Percentiles rank a stretch among this genome's conserved stretches.
phyloP scores from a whole-genome alignment of 768 basidiomycete species.

The Tricholoma furcatifolium region DNA sequence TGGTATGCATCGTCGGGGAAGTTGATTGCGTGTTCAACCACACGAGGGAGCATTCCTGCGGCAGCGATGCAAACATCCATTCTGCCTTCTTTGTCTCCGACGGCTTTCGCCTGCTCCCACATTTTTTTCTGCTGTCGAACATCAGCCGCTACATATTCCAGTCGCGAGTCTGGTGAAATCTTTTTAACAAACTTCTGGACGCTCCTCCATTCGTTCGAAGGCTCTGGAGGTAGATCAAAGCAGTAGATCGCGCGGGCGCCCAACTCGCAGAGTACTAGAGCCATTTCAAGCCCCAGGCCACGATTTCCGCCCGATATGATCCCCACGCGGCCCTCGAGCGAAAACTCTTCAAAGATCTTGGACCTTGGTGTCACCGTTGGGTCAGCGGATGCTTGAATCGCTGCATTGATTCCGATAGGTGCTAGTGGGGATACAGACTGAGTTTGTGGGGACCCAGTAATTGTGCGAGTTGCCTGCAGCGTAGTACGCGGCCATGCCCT shows the following conservation, averaged over 20 bases:
- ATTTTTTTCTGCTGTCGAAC: constrained; percentile 60
- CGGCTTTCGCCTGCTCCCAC: constrained; percentile 55
- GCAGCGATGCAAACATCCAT: constrained; percentile 78
- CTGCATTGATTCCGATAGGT: constrained; percentile 62
- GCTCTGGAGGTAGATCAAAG: constrained; percentile 53
- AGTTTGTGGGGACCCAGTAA: background rate
- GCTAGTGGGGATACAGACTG: constrained; percentile 54
- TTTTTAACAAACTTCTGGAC: constrained; percentile 49
- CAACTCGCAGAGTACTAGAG: constrained; percentile 67
- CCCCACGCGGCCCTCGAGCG: constrained; percentile 53
- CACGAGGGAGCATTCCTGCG: constrained; percentile 61
- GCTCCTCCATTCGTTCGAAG: constrained; percentile 56
- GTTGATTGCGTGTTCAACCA: constrained; percentile 53
- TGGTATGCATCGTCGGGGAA: constrained; percentile 63
- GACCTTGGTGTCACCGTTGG: constrained; percentile 33
- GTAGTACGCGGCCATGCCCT: constrained; percentile 2
- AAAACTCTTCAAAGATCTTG: constrained; percentile 60
- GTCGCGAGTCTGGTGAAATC: constrained; percentile 37
- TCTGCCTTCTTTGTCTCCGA: constrained; percentile 64
- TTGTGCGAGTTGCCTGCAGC: background rate
- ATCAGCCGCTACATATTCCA: constrained; percentile 64
- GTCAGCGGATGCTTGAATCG: constrained; percentile 40
- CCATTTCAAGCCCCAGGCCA: constrained; percentile 80
- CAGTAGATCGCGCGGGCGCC: constrained; percentile 71
- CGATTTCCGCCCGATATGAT: constrained; percentile 63